Percentiles rank a stretch among this genome's conserved stretches.
Evolutionary conservation across 805 yeast genomes (phyloP).

Genomic region (Candida chauliodis): DNA sequence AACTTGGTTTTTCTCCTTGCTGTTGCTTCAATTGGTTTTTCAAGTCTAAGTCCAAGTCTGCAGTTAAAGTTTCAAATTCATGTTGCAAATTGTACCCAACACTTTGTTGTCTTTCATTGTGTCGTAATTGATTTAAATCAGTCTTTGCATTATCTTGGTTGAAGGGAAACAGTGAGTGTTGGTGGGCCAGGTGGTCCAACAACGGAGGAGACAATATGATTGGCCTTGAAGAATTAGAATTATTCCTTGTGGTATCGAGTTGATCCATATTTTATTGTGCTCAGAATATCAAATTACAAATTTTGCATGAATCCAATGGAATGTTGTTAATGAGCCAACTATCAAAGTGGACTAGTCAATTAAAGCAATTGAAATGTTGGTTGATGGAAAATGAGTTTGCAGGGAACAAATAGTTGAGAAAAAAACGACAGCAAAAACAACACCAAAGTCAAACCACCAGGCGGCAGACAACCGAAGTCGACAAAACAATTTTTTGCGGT

Average conservation of each 20-base stretch:
- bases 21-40: conserved; percentile 13
- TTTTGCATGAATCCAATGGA: no score
- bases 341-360: no score
- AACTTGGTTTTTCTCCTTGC: conserved; percentile 4
- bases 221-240: conserved; percentile 20
- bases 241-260: background rate
- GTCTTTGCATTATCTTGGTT: background rate
- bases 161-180: conserved; percentile 4
- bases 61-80: conserved; percentile 44
- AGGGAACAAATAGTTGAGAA: no score
- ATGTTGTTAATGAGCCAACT: no score
- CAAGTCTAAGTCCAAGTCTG: conserved; percentile 44
- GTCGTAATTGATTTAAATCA: conserved; percentile 3
- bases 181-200: conserved; percentile 20
- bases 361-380: no score
- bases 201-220: conserved; percentile 43
- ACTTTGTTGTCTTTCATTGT: conserved; percentile 35
- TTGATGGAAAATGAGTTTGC: no score
- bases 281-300: no score
- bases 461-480: no score
- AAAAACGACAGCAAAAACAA: no score
- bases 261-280: conserved; percentile 10
- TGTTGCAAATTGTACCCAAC: conserved; percentile 46
- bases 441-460: no score
- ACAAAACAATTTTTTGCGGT: no score